These are phyloP conservation scores for Pseudohyphozyma bogoriensis DNA, from an alignment of 768 basidiomycete genomes.

Conservation along the genomic window DNA sequence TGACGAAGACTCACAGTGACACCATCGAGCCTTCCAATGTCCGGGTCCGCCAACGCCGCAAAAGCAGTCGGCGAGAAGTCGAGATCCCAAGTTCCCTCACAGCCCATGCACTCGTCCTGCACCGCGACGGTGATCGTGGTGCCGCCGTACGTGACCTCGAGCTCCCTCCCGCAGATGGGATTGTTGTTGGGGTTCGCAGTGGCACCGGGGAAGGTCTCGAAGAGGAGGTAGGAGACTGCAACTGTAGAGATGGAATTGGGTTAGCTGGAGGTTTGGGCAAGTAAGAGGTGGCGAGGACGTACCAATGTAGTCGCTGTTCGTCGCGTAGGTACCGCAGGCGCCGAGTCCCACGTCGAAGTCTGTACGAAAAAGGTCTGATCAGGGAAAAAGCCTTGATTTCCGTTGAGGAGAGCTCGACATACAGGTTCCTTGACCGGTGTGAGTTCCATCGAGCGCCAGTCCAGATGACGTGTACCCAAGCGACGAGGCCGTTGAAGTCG, in stretches of 20 bases:
- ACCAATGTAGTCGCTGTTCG: not conserved
- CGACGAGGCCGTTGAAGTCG: not conserved
- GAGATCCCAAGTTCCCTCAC: no score
- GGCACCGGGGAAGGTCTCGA: conserved; percentile 33
- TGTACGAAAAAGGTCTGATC: not conserved
- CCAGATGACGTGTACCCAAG: not conserved
- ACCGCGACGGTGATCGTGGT: conserved; percentile 4
- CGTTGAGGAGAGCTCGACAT: not conserved
- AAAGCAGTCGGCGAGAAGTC: no score
- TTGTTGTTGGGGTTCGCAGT: conserved; percentile 59
- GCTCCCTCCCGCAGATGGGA: conserved; percentile 54
- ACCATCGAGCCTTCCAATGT: no score
- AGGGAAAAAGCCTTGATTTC: not conserved
- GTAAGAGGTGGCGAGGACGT: no score
- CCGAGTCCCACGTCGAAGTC: conserved; percentile 11
- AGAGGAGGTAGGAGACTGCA: conserved; percentile 11
- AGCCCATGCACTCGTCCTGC: conserved; percentile 7
- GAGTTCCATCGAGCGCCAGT: not conserved
- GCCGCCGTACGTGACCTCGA: conserved; percentile 40
- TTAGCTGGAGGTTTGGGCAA: not conserved
- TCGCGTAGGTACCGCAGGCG: conserved; percentile 8
- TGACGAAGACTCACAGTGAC: no score
- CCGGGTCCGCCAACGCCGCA: no score
- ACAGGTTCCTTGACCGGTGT: conserved; percentile 12
- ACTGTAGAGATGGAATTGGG: not conserved